Evolutionary conservation across 1,284 basidiomycete genomes (phyloP).

Genomic region (Moniliophthora roreri): DNA sequence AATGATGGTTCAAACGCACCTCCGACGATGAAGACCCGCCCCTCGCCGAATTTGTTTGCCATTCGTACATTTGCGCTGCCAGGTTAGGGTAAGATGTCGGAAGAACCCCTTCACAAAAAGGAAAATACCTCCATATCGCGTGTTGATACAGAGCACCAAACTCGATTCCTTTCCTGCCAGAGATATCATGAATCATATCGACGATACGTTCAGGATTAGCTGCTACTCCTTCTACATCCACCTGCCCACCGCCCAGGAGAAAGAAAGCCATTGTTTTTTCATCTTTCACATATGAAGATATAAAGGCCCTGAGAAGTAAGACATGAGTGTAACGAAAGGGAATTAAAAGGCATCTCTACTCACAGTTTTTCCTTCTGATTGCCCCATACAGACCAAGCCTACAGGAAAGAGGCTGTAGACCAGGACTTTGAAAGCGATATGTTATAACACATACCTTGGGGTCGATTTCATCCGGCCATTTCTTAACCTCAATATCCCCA

Average conservation of each 20-base stretch:
- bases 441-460: neutral
- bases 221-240: slow-evolving; percentile 27
- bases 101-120: no score
- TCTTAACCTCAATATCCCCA: neutral
- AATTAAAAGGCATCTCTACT: neutral
- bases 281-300: slow-evolving; percentile 29
- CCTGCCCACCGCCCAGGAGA: slow-evolving; percentile 26
- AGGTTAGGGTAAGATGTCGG: no score
- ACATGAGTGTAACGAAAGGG: neutral
- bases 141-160: slow-evolving; percentile 10
- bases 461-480: neutral
- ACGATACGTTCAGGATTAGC: slow-evolving; percentile 27
- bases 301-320: slow-evolving; percentile 27
- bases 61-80: slow-evolving; percentile 12
- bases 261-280: slow-evolving; percentile 34
- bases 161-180: slow-evolving; percentile 21
- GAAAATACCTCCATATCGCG: slow-evolving; percentile 5
- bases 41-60: slow-evolving; percentile 10
- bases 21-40: slow-evolving; percentile 15
- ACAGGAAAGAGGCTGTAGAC: no score
- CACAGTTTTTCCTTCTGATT: neutral
- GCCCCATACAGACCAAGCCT: neutral
- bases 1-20: slow-evolving; percentile 4
- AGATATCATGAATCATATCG: slow-evolving; percentile 29
- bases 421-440: neutral